Evolutionary conservation across 1,284 basidiomycete genomes (phyloP).

Genomic region (Moesziomyces antarcticus): DNA sequence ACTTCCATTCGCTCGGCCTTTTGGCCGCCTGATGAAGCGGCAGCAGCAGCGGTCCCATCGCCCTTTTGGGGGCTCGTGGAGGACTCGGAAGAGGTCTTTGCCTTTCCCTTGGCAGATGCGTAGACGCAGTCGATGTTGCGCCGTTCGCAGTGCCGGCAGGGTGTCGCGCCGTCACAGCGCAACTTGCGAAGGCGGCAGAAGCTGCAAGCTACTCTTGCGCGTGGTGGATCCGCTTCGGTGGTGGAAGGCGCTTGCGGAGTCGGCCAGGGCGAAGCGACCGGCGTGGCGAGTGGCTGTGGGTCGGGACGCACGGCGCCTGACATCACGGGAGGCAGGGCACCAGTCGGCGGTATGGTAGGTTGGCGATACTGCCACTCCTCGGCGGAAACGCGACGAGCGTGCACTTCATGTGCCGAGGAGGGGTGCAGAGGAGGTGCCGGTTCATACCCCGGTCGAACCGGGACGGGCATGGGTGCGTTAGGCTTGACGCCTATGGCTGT

Average conservation of each 20-base stretch:
- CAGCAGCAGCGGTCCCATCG: neutral
- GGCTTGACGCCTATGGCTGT: constrained; percentile 5
- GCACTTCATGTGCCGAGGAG: neutral
- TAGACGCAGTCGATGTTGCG: constrained; percentile 43
- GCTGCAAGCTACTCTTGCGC: constrained; percentile 42
- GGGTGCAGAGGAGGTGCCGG: constrained; percentile 1
- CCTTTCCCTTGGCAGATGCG: constrained; percentile 25
- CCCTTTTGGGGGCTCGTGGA: neutral
- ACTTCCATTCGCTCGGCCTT: neutral
- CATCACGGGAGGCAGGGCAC: neutral
- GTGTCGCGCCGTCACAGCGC: constrained; percentile 43
- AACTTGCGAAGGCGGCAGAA: constrained; percentile 50
- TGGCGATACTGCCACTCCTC: constrained; percentile 22
- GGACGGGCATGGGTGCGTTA: constrained; percentile 2
- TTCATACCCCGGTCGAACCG: neutral
- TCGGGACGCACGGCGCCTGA: constrained; percentile 5
- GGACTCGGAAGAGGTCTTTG: constrained; percentile 11
- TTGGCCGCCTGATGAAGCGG: neutral
- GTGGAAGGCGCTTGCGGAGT: neutral
- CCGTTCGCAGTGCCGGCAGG: constrained; percentile 47
- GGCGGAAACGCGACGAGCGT: constrained; percentile 14
- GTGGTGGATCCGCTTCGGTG: constrained; percentile 32
- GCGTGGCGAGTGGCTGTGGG: neutral
- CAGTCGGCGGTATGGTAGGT: neutral
- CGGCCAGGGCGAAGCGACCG: neutral